These are phyloP conservation scores for Globisporangium splendens DNA, from an alignment of 352 stramenopile species.

Conservation along the genomic window DNA sequence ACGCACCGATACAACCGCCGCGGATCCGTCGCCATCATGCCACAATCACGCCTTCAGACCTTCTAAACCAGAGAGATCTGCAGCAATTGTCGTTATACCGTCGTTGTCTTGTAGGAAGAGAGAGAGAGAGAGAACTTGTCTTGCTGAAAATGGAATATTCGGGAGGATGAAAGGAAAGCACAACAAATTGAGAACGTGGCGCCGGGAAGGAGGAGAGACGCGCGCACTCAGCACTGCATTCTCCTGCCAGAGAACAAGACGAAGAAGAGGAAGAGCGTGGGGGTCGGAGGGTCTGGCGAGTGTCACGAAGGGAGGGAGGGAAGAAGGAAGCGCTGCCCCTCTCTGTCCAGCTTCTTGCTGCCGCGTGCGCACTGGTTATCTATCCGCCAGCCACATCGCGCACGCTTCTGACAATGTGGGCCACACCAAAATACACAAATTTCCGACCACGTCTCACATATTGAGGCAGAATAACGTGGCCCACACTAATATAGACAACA, in stretches of 20 bases:
- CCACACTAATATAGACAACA: not conserved
- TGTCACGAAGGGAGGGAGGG: no score
- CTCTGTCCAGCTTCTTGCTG: not conserved
- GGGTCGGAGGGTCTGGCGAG: not conserved
- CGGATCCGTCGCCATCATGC: slow-evolving; percentile 19
- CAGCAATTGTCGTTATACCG: no score
- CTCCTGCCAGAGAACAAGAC: not conserved
- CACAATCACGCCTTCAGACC: no score
- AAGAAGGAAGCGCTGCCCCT: not conserved
- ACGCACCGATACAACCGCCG: slow-evolving; percentile 37
- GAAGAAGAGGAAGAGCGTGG: not conserved
- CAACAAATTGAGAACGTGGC: not conserved
- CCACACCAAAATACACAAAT: not conserved
- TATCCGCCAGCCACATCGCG: not conserved
- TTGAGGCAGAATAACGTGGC: not conserved
- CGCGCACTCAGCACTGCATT: slow-evolving; percentile 11
- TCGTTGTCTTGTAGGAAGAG: no score
- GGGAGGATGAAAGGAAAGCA: not conserved
- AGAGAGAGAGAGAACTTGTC: no score
- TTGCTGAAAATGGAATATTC: not conserved
- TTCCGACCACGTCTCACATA: no score
- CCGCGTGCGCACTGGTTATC: not conserved
- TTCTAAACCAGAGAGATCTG: no score
- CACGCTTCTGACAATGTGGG: not conserved
- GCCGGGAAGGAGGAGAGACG: slow-evolving; percentile 1